Base-by-base conservation (phyloP, 31 red algal species). In the Asparagopsis taxiformis region DNA sequence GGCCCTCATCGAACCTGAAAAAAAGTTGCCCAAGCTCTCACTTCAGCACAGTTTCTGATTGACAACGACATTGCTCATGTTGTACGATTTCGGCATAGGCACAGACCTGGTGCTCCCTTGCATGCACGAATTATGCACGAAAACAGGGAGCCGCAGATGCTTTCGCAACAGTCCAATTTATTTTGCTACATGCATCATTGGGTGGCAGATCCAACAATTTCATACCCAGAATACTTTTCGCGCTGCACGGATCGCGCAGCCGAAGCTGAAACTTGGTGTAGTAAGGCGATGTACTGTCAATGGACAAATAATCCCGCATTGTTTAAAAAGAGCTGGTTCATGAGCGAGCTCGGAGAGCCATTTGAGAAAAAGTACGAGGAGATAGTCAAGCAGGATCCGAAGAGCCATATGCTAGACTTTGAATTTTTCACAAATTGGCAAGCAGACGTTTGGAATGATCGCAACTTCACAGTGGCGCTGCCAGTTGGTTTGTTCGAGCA, bases 231-330 rank as follows among this genome's bases (percentile, higher is more conserved):
- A 17, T 84, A 74, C 46, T 84, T 84, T 39, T 51, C 52, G 11
- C 66, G 35, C 6, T 84, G 79, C 58, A 31, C 53, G 0, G 43
- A 65, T 31, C 52, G 44, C 4, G 16, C 28, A 31, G 25, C 33
- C 10, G 3, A 28, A n/a, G 62, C 62, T 17, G 53, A 31, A 9
- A 51, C 60, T 20, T 89, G 72, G 72, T 89, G 84, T 49, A 34
- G 74, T 15, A 51, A 65, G 43, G 84, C 84, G 22, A 70, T 60
- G 39, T 89, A 64, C 52, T 89, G 84, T 36, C 84, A 89, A 56
- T 89, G 84, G 84, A 89, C 84, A 21, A 89, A 89, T 48, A 89
- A 89, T 46, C 84, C 84, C 16, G 52, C 56, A n/a, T 57, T 89
- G 54, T 89, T 89, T 36, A 46, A 77, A 23, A 44, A 56, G 0